Conservation (phyloP, 179 eudicot genomes). For the Silene vulgaris region DNA sequence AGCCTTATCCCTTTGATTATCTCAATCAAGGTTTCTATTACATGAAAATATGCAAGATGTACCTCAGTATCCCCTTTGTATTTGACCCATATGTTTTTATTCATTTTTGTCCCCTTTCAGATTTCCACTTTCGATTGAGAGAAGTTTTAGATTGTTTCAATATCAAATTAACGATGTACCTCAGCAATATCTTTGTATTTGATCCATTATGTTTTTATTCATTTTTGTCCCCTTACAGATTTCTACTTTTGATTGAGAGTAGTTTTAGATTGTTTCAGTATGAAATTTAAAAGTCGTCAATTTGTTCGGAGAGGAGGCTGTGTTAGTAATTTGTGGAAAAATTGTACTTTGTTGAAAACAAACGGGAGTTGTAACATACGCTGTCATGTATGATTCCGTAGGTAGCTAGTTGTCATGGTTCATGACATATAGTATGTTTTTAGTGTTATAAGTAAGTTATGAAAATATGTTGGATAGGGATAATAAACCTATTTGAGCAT, state of each 20-base stretch:
- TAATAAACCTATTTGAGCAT: too few species aligned
- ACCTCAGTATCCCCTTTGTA: too few species aligned
- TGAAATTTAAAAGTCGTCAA: not conserved
- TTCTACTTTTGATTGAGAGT: too few species aligned
- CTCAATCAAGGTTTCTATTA: not conserved
- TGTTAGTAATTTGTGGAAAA: not conserved
- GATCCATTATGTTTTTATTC: not conserved
- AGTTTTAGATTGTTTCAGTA: not conserved
- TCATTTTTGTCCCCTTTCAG: not conserved
- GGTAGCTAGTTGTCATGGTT: not conserved
- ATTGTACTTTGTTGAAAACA: not conserved
- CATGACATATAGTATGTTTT: not conserved
- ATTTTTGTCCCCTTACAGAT: not conserved
- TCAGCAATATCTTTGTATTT: too few species aligned
- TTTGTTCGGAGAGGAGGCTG: not conserved
- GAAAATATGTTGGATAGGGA: not conserved
- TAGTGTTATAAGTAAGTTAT: too few species aligned
- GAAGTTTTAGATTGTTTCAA: not conserved
- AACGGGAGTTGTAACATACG: not conserved
- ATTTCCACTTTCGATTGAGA: too few species aligned
- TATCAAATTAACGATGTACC: not conserved
- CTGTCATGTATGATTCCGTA: not conserved
- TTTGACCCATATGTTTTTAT: not conserved
- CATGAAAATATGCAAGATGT: too few species aligned
- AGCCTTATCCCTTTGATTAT: not conserved